These are phyloP conservation scores for Jackrogersella minutella DNA, from an alignment of 495 filamentous ascomycete species.

Conservation along the genomic window DNA sequence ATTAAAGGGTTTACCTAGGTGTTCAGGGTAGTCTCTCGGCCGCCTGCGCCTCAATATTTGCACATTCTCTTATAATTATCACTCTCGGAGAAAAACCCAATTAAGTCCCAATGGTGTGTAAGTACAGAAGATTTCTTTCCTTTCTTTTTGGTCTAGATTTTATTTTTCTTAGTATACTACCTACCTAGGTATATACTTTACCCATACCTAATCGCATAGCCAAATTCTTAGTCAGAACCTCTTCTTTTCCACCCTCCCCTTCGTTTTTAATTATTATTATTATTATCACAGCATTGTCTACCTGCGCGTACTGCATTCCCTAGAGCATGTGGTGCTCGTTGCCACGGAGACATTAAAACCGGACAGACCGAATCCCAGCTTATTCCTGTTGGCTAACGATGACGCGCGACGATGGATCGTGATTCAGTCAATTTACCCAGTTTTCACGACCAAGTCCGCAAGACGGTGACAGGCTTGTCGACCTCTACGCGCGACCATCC, in stretches of 20 bases:
- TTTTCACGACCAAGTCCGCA: slow-evolving; percentile 40
- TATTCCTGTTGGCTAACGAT: slow-evolving; percentile 39
- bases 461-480: slow-evolving; percentile 36
- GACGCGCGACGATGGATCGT: slow-evolving; percentile 40
- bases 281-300: slow-evolving; percentile 4
- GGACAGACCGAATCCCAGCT: slow-evolving; percentile 1
- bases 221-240: slow-evolving; percentile 16
- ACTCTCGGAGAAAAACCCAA: slow-evolving; percentile 19
- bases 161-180: slow-evolving; percentile 3
- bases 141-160: slow-evolving; percentile 18
- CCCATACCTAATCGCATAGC: slow-evolving; percentile 19
- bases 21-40: background rate
- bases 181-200: slow-evolving; percentile 4
- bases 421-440: slow-evolving; percentile 41
- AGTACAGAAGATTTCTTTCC: slow-evolving; percentile 25
- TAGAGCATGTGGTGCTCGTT: slow-evolving; percentile 23
- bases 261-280: background rate
- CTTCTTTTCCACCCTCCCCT: slow-evolving; percentile 5
- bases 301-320: slow-evolving; percentile 14
- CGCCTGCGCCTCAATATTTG: slow-evolving; percentile 33
- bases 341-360: slow-evolving; percentile 14
- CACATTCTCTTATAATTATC: slow-evolving; percentile 22
- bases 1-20: slow-evolving; percentile 18
- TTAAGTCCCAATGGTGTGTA: slow-evolving; percentile 35
- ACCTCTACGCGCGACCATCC: slow-evolving; percentile 14